phyloP scores from a whole-genome alignment of 495 filamentous ascomycete genomes.

The Lepraria neglecta region DNA sequence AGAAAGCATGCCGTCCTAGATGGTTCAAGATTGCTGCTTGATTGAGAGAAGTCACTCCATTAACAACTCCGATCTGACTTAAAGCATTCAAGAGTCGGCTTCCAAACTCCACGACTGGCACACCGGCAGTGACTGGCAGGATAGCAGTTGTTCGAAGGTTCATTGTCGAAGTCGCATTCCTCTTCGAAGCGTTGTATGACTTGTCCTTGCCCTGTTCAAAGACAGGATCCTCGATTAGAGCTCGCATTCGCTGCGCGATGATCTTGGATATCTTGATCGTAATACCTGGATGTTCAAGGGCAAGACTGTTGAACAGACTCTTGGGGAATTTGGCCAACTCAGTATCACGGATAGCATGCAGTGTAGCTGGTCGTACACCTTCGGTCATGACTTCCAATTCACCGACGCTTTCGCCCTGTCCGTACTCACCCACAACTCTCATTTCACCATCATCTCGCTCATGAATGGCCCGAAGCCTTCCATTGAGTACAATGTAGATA shows the following conservation, averaged over 20 bases:
- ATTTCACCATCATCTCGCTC: constrained; percentile 75
- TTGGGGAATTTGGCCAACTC: constrained; percentile 94
- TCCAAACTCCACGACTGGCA: constrained; percentile 93
- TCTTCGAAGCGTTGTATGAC: constrained; percentile 48
- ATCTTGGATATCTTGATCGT: constrained; percentile 99
- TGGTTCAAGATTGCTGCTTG: constrained; percentile 92
- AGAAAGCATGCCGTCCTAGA: constrained; percentile 91
- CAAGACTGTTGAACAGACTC: constrained; percentile 93
- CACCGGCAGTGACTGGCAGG: constrained; percentile 80
- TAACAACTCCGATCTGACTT: constrained; percentile 76
- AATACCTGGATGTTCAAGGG: constrained; percentile 93
- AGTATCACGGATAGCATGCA: constrained; percentile 94
- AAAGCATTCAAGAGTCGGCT: constrained; percentile 80
- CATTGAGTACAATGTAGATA: constrained; percentile 96
- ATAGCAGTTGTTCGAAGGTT: constrained; percentile 92
- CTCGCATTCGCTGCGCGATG: constrained; percentile 90
- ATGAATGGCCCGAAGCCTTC: constrained; percentile 71
- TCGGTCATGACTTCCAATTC: constrained; percentile 97
- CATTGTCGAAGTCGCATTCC: constrained; percentile 73
- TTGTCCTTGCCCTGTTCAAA: constrained; percentile 53
- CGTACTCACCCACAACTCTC: constrained; percentile 85
- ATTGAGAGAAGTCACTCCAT: constrained; percentile 87
- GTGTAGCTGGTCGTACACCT: constrained; percentile 74
- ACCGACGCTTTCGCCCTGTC: constrained; percentile 94
- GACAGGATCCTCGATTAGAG: constrained; percentile 74